Conservation (phyloP, 2,329 filamentous ascomycete genomes). For the Pleomassaria siparia region DNA sequence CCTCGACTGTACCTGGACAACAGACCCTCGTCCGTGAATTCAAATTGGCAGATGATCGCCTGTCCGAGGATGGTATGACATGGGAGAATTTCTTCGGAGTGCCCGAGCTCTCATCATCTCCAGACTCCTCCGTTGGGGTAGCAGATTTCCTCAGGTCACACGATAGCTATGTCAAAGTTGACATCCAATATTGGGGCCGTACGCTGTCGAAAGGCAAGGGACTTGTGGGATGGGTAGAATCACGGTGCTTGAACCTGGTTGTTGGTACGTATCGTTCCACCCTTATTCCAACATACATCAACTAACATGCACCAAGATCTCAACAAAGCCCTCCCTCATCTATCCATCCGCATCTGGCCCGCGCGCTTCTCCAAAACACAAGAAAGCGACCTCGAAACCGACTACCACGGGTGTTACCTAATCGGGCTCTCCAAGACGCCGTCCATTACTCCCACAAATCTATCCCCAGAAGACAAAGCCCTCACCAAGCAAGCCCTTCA, state of each 20-base stretch:
- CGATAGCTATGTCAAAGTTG: conserved; percentile 61
- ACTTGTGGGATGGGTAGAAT: conserved; percentile 66
- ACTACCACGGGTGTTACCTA: conserved; percentile 64
- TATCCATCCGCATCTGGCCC: conserved; percentile 64
- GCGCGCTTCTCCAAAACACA: conserved; percentile 52
- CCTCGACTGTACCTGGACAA: conserved; percentile 57
- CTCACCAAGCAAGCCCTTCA: conserved; percentile 48
- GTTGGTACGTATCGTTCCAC: conserved; percentile 53
- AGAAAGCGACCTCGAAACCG: conserved; percentile 30
- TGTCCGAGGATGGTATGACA: conserved; percentile 35
- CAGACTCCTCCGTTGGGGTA: conserved; percentile 25
- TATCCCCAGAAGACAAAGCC: conserved; percentile 43
- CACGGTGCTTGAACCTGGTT: conserved; percentile 59
- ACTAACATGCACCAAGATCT: conserved; percentile 51
- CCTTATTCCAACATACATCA: neutral
- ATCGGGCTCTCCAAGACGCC: conserved; percentile 53
- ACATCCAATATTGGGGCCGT: conserved; percentile 66
- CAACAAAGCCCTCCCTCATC: conserved; percentile 52
- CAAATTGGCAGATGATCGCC: conserved; percentile 45
- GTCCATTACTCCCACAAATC: neutral
- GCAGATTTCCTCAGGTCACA: conserved; percentile 55
- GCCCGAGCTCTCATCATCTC: neutral
- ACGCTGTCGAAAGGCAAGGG: conserved; percentile 57
- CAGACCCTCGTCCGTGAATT: conserved; percentile 57
- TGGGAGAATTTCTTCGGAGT: conserved; percentile 32